A percentile compares a stretch with the other conserved stretches of the same genome.
phyloP scores from a whole-genome alignment of 768 basidiomycete species.

The Hypholoma sublateritium region DNA sequence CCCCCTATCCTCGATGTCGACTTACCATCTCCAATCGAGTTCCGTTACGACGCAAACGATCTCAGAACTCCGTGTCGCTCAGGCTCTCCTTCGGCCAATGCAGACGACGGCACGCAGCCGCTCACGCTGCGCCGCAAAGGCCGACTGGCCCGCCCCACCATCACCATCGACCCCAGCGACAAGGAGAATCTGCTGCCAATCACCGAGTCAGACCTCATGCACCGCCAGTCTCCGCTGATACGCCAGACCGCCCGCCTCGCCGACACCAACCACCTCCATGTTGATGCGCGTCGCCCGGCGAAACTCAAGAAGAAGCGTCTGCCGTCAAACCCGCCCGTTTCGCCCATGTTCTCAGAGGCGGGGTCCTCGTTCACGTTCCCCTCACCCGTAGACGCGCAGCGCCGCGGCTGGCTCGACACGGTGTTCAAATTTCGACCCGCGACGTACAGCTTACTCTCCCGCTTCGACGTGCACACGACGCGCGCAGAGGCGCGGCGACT shows the following conservation, averaged over 20 bases:
- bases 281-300: constrained; percentile 17
- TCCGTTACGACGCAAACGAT: constrained; percentile 4
- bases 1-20: constrained; percentile 5
- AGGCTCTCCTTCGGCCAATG: not conserved
- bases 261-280: constrained; percentile 5
- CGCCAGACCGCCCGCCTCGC: constrained; percentile 14
- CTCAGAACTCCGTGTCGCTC: not conserved
- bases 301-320: constrained; percentile 36
- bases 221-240: constrained; percentile 19
- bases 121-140: constrained; percentile 43
- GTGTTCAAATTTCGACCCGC: constrained; percentile 85
- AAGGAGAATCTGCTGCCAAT: constrained; percentile 55
- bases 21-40: constrained; percentile 9
- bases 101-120: constrained; percentile 34
- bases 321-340: constrained; percentile 20
- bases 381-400: constrained; percentile 43
- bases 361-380: constrained; percentile 37
- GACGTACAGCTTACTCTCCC: constrained; percentile 55
- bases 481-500: constrained; percentile 73
- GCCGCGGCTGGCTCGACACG: constrained; percentile 82
- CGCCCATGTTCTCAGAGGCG: constrained; percentile 49
- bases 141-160: constrained; percentile 21
- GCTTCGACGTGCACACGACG: constrained; percentile 60
- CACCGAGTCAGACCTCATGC: constrained; percentile 20
- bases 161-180: constrained; percentile 29